Base-by-base conservation (phyloP, 345 rosid species). In the Citrus sinensis region DNA sequence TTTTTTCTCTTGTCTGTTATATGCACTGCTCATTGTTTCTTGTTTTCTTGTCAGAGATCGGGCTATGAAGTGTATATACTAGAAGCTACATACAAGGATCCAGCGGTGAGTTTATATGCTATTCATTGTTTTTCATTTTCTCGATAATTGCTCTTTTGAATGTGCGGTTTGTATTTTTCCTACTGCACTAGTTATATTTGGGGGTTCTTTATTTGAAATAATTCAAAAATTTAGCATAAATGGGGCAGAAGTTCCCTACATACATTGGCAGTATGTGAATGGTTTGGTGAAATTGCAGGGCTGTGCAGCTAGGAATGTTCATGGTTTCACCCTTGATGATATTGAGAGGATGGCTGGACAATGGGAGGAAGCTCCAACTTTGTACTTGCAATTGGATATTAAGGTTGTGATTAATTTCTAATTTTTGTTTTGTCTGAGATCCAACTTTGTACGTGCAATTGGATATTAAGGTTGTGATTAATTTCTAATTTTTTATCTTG, bases 271-370 rank as follows among this genome's bases (percentile, higher is more conserved):
- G 67, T 39, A 49, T 63, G 73, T 74, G 70, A 80, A 83, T 75
- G 40, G 24, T 80, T 70, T 60, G 76, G 59, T 79, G 54, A 67
- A 74, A 79, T 82, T 80, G 70, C 90, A 95, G 99, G 99, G 99
- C 49, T 95, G 99, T 83, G 96, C 99, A 35, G 99, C 97, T 71
- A 91, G 99, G 87, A 93, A 95, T 76, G 87, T 95, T 65, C 98
- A 93, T 80, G 92, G 97, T 66, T 89, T 95, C 86, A 88, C 92
- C 80, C 80, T 89, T 63, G 94, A 90, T 81, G 93, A 91, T 77
- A 87, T 95, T 79, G 90, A 88, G 76, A 82, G 84, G 89, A 95
- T 95, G 98, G 93, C 92, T 60, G 86, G 79, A 73, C 92, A 82
- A 79, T 93, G 97, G 97, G 97, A 95, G 81, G 96, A 93, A 84